Conservation (phyloP, 2,329 filamentous ascomycete species). For the Tolypocladium guangdongense region DNA sequence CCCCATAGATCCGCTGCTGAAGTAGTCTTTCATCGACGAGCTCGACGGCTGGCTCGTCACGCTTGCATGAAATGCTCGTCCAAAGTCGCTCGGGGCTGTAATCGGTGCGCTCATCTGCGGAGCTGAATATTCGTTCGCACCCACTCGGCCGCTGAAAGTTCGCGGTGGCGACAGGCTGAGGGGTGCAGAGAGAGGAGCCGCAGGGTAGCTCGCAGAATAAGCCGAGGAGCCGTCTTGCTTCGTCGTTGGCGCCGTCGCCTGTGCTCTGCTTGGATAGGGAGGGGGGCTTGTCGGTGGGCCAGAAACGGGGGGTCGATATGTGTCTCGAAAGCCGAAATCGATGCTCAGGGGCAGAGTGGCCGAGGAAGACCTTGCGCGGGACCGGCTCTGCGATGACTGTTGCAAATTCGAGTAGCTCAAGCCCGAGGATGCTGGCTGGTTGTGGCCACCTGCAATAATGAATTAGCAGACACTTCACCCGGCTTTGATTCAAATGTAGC, state of each 20-base stretch:
- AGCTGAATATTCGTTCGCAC: conserved; percentile 36
- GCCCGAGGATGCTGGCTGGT: conserved; percentile 16
- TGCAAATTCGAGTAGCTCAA: conserved; percentile 34
- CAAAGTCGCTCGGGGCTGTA: conserved; percentile 40
- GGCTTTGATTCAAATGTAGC: conserved; percentile 7
- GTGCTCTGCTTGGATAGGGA: neutral
- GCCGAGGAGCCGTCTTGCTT: conserved; percentile 29
- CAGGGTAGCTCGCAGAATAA: conserved; percentile 40
- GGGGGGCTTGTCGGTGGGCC: neutral
- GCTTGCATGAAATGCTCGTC: conserved; percentile 33
- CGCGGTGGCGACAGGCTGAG: conserved; percentile 33
- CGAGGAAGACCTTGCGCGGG: conserved; percentile 39
- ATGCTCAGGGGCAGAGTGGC: conserved; percentile 33
- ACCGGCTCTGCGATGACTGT: conserved; percentile 31
- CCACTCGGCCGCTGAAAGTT: conserved; percentile 15
- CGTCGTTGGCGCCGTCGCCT: conserved; percentile 20
- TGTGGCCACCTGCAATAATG: conserved; percentile 1
- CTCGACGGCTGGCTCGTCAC: conserved; percentile 24
- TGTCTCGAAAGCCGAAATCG: conserved; percentile 20
- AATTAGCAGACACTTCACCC: neutral
- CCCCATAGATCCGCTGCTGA: conserved; percentile 22
- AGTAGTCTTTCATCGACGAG: conserved; percentile 35
- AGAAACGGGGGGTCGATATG: conserved; percentile 25
- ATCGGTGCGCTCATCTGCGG: conserved; percentile 46
- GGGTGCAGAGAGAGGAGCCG: conserved; percentile 42